Evolutionary conservation across 768 basidiomycete species (phyloP).

Genomic region (Chalciporus pseudorubinellus): DNA sequence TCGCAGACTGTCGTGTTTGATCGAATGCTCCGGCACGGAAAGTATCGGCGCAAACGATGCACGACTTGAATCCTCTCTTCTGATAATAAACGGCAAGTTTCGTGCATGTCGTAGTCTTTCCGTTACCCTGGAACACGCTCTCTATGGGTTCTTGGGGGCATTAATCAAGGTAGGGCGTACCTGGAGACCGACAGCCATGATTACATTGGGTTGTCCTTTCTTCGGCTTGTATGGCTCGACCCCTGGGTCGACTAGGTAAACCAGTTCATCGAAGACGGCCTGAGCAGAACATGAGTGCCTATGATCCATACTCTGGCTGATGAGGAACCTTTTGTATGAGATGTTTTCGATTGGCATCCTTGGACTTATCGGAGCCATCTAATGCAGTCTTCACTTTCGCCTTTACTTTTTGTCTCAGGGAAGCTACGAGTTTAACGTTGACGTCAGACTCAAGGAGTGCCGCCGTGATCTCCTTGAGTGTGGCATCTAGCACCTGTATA

Average conservation of each 20-base stretch:
- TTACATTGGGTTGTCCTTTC: constrained; percentile 89
- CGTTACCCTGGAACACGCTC: constrained; percentile 70
- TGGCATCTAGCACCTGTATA: constrained; percentile 82
- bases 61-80: constrained; percentile 93
- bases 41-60: constrained; percentile 97
- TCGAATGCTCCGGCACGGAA: constrained; percentile 99
- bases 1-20: constrained; percentile 97
- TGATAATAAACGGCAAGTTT: constrained; percentile 98
- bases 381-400: constrained; percentile 81
- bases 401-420: constrained; percentile 86
- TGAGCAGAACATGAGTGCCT: constrained; percentile 33
- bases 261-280: constrained; percentile 97
- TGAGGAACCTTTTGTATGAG: constrained; percentile 81
- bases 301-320: background rate
- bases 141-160: background rate
- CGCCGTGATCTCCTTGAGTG: constrained; percentile 92
- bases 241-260: constrained; percentile 91
- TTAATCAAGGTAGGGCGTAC: constrained; percentile 39
- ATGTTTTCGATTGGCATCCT: constrained; percentile 80
- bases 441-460: constrained; percentile 96
- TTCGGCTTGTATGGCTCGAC: constrained; percentile 95
- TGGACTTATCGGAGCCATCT: constrained; percentile 70
- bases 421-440: constrained; percentile 93
- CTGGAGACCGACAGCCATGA: constrained; percentile 98
- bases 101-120: constrained; percentile 99